Evolutionary conservation across 805 yeast genomes (phyloP).

Genomic region (Saturnispora galanensis): DNA sequence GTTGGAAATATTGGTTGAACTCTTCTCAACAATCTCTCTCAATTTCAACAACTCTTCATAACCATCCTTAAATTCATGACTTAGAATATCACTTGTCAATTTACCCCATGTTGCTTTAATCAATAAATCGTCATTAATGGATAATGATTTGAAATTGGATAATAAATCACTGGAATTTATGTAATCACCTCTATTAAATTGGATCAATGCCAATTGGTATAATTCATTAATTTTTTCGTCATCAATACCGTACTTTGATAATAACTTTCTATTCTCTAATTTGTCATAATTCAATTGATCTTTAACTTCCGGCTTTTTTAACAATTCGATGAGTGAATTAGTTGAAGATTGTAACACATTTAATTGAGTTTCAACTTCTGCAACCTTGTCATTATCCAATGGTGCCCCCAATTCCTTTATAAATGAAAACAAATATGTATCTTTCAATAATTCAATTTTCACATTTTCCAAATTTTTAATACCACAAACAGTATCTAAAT

Average conservation of each 20-base stretch:
- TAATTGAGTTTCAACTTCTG: constrained; percentile 31
- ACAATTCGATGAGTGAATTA: constrained; percentile 34
- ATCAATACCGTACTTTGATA: constrained; percentile 35
- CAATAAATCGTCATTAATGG: constrained; percentile 40
- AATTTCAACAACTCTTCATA: constrained; percentile 43
- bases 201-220: constrained; percentile 51
- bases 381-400: constrained; percentile 22
- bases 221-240: constrained; percentile 41
- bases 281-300: constrained; percentile 46
- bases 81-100: constrained; percentile 50
- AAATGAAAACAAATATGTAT: constrained; percentile 46
- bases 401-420: constrained; percentile 29
- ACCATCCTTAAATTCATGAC: constrained; percentile 43
- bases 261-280: constrained; percentile 39
- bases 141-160: constrained; percentile 46
- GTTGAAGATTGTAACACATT: constrained; percentile 30
- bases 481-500: constrained; percentile 20
- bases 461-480: constrained; percentile 34
- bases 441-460: constrained; percentile 45
- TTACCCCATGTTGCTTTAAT: constrained; percentile 60
- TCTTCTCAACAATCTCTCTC: constrained; percentile 49
- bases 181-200: constrained; percentile 56
- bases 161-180: constrained; percentile 48
- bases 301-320: constrained; percentile 39
- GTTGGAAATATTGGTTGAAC: constrained; percentile 37